Percentiles rank a stretch among this genome's conserved stretches.
Evolutionary conservation across 768 basidiomycete species (phyloP).

Genomic region (Collybia mongolica): DNA sequence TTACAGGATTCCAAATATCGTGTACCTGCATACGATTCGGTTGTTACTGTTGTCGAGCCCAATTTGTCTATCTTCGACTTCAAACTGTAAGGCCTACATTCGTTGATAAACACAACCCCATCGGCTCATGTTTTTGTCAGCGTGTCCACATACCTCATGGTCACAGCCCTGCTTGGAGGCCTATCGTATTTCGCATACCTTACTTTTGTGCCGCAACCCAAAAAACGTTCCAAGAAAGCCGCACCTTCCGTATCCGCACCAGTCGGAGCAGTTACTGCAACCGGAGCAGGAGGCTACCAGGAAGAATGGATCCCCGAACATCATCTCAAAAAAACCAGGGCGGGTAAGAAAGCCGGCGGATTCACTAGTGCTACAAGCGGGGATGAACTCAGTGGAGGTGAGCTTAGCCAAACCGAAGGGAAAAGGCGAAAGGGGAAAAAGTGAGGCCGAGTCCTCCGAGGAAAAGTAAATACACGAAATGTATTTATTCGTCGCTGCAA

Average conservation of each 20-base stretch:
- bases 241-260: slow-evolving; percentile 50
- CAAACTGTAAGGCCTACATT: slow-evolving; percentile 59
- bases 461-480: slow-evolving; percentile 8
- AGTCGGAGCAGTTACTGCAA: slow-evolving; percentile 57
- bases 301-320: slow-evolving; percentile 95
- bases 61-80: slow-evolving; percentile 75
- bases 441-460: slow-evolving; percentile 17
- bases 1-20: slow-evolving; percentile 55
- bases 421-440: slow-evolving; percentile 56
- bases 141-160: slow-evolving; percentile 71
- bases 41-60: slow-evolving; percentile 80
- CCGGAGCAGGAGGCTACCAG: slow-evolving; percentile 69
- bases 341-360: slow-evolving; percentile 33
- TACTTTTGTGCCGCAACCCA: slow-evolving; percentile 63
- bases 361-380: slow-evolving; percentile 49
- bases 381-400: slow-evolving; percentile 66
- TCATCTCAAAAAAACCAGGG: slow-evolving; percentile 70
- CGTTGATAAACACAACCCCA: not conserved
- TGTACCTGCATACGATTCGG: slow-evolving; percentile 70
- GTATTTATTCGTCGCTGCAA: slow-evolving; percentile 6
- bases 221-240: slow-evolving; percentile 53
- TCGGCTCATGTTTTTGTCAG: slow-evolving; percentile 17
- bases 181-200: slow-evolving; percentile 63
- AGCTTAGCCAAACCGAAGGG: slow-evolving; percentile 62
- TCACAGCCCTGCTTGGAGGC: slow-evolving; percentile 60